phyloP scores from a whole-genome alignment of 768 basidiomycete genomes.

The Tulasnella sp. region DNA sequence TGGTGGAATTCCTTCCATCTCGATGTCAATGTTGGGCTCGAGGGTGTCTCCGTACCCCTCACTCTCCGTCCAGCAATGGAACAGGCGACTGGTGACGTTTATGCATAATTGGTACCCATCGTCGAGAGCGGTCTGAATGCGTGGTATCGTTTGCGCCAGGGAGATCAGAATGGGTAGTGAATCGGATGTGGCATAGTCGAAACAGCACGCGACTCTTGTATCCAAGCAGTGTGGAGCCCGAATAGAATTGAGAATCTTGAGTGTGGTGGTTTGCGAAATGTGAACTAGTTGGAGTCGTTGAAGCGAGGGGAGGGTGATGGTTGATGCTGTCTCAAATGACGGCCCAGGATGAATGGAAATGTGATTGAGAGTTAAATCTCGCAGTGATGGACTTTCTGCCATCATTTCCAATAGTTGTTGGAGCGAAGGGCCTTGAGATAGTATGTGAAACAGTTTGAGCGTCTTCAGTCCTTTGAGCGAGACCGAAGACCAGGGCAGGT shows the following conservation, averaged over 20 bases:
- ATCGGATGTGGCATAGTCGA: neutral
- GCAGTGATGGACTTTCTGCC: neutral
- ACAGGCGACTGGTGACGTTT: neutral
- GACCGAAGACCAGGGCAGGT: neutral
- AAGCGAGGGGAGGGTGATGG: neutral
- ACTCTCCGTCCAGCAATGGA: neutral
- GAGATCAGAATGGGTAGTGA: neutral
- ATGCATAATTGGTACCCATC: neutral
- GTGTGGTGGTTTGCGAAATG: neutral
- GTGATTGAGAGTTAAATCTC: neutral
- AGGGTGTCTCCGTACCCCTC: neutral
- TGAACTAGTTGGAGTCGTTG: neutral
- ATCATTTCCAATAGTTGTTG: neutral
- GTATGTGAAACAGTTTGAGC: neutral
- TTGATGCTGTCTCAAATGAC: neutral
- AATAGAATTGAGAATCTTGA: neutral
- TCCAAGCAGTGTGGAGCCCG: neutral
- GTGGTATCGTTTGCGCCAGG: neutral
- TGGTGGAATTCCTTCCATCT: neutral
- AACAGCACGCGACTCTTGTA: neutral
- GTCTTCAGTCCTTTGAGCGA: neutral
- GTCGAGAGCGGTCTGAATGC: neutral
- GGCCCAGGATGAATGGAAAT: neutral
- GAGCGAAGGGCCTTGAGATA: neutral
- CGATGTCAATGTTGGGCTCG: neutral